Conservation (phyloP, 2,329 filamentous ascomycete genomes). For the Periconia sp. region DNA sequence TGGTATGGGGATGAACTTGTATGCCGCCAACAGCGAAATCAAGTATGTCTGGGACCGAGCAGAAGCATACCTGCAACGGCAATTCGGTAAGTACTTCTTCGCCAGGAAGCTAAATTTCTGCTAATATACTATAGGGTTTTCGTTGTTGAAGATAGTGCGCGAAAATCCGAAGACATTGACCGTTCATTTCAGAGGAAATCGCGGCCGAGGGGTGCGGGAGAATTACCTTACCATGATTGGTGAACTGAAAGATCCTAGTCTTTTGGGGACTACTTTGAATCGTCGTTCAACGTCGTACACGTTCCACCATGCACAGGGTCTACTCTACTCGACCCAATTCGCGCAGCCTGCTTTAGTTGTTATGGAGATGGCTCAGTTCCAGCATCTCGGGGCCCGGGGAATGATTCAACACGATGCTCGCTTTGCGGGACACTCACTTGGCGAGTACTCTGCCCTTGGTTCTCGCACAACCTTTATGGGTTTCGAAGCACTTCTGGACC, state of each 20-base stretch:
- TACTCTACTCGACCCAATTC: conserved; percentile 19
- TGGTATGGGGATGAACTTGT: conserved; percentile 47
- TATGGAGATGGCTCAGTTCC: conserved; percentile 9
- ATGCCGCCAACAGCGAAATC: conserved; percentile 30
- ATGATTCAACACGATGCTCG: neutral
- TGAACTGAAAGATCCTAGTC: too few relatives aligned
- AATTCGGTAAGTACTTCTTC: conserved; percentile 13
- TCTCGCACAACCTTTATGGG: conserved; percentile 7
- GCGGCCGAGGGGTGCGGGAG: too few relatives aligned
- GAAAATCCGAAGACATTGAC: too few relatives aligned
- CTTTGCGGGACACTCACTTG: conserved; percentile 14
- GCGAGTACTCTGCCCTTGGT: conserved; percentile 13
- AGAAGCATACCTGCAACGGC: conserved; percentile 17
- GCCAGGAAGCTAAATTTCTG: too few relatives aligned
- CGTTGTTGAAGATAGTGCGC: too few relatives aligned
- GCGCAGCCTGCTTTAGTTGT: conserved; percentile 15
- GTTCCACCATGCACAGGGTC: conserved; percentile 4
- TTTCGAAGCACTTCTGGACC: neutral
- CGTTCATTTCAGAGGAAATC: too few relatives aligned
- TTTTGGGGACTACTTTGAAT: too few relatives aligned
- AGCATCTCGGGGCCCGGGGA: conserved; percentile 6
- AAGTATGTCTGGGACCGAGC: conserved; percentile 57
- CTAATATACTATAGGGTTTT: too few relatives aligned
- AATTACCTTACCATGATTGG: too few relatives aligned
- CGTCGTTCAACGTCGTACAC: conserved; percentile 8